Evolutionary conservation across 164 flowering plant species (phyloP).

Genomic region (Vitis amurensis): DNA sequence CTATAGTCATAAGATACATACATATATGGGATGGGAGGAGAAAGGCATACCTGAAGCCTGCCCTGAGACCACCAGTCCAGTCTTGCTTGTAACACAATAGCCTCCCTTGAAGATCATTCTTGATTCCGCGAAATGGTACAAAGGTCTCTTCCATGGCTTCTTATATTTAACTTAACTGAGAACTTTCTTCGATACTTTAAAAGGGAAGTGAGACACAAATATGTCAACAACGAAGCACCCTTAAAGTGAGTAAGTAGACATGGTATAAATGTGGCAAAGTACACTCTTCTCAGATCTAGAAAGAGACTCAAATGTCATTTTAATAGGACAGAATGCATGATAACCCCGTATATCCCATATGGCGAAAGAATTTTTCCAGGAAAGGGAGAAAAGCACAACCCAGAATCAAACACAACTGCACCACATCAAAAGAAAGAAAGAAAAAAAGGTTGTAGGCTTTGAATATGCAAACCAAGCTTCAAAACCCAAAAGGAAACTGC

Average conservation of each 20-base stretch:
- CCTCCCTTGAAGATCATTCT: constrained; percentile 32
- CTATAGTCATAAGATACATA: not conserved
- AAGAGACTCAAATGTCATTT: too few relatives aligned
- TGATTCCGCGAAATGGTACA: constrained; percentile 36
- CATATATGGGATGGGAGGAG: not conserved
- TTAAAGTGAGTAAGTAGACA: not conserved
- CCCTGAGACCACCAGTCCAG: constrained; percentile 32
- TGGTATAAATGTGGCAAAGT: too few relatives aligned
- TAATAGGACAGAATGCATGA: too few relatives aligned
- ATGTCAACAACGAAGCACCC: not conserved
- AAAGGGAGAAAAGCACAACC: not conserved
- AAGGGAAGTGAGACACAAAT: not conserved
- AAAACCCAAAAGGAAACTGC: not conserved
- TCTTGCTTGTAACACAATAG: constrained; percentile 39
- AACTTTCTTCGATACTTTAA: not conserved
- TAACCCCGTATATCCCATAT: too few relatives aligned
- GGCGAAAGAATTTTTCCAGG: not conserved
- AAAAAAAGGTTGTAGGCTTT: too few relatives aligned
- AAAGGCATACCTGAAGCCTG: constrained; percentile 33
- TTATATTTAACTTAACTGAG: not conserved
- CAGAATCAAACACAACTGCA: not conserved
- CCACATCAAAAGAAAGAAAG: not conserved
- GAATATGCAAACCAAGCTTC: not conserved
- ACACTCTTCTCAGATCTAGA: too few relatives aligned
- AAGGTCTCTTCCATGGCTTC: constrained; percentile 35